phyloP scores from a whole-genome alignment of 306 rosid species.

The Castanea crenata region DNA sequence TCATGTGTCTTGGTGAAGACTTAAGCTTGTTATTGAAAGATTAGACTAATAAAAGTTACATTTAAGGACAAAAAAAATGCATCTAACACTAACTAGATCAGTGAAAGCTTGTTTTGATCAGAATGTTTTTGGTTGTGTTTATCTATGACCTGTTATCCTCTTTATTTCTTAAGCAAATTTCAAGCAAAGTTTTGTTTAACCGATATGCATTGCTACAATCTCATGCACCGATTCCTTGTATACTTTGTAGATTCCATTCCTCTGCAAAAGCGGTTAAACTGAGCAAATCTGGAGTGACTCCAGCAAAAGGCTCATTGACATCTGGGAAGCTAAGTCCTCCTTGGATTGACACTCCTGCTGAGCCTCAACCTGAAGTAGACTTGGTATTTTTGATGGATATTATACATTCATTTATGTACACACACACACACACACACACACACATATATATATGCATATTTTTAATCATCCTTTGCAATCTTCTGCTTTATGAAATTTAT shows the following conservation, averaged over 20 bases:
- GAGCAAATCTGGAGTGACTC: slow-evolving; percentile 47
- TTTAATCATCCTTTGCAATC: not conserved
- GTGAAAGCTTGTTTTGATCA: slow-evolving; percentile 17
- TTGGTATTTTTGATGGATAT: slow-evolving; percentile 41
- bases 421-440: not conserved
- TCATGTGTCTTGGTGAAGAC: not conserved
- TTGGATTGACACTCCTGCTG: slow-evolving; percentile 35
- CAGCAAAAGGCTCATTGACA: slow-evolving; percentile 67
- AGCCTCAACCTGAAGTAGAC: slow-evolving; percentile 57
- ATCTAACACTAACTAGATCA: not conserved
- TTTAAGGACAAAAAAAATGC: not conserved
- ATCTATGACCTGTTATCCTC: not conserved
- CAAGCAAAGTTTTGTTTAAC: slow-evolving; percentile 1
- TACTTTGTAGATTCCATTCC: slow-evolving; percentile 65
- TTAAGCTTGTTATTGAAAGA: not conserved
- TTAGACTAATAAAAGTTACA: not conserved
- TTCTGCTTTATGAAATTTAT: slow-evolving; percentile 18
- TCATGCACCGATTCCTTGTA: slow-evolving; percentile 3
- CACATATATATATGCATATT: not conserved
- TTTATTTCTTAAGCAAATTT: not conserved
- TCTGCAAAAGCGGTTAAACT: slow-evolving; percentile 46
- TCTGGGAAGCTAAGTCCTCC: slow-evolving; percentile 50
- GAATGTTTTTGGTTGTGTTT: slow-evolving; percentile 1
- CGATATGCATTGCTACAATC: slow-evolving; percentile 13
- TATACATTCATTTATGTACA: not conserved